phyloP scores from a whole-genome alignment of 768 basidiomycete species.

The Udeniomyces megalosporus region DNA sequence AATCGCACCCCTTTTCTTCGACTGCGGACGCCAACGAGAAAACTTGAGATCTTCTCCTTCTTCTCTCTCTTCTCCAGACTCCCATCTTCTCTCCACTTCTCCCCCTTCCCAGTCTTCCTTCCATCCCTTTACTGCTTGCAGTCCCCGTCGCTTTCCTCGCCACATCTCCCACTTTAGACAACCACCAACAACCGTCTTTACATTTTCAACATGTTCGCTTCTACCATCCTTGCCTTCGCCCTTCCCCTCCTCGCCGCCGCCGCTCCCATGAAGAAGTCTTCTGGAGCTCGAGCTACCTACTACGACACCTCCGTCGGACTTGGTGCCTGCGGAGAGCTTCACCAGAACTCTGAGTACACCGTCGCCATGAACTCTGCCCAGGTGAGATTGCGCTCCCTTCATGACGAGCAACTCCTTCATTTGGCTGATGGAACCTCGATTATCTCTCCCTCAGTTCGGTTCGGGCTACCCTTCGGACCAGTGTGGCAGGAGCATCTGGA shows the following conservation, averaged over 20 bases:
- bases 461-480: constrained; percentile 2
- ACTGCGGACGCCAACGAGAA: too few species aligned
- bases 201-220: constrained; percentile 5
- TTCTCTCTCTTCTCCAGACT: too few species aligned
- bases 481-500: constrained; percentile 8
- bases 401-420: too few species aligned
- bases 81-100: too few species aligned
- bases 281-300: constrained; percentile 2
- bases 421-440: too few species aligned
- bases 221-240: background rate
- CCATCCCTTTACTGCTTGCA: too few species aligned
- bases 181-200: background rate
- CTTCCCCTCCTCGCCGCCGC: constrained; percentile 4
- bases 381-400: background rate
- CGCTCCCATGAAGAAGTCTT: background rate
- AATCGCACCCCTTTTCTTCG: too few species aligned
- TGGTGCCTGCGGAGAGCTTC: constrained; percentile 8
- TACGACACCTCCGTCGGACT: constrained; percentile 6
- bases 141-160: too few species aligned
- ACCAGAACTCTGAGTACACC: constrained; percentile 15
- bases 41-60: too few species aligned
- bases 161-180: too few species aligned
- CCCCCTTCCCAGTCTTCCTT: too few species aligned
- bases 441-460: background rate
- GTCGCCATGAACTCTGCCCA: constrained; percentile 3